phyloP scores from a whole-genome alignment of 1,284 basidiomycete species.

The Tilletiaria anomala region DNA sequence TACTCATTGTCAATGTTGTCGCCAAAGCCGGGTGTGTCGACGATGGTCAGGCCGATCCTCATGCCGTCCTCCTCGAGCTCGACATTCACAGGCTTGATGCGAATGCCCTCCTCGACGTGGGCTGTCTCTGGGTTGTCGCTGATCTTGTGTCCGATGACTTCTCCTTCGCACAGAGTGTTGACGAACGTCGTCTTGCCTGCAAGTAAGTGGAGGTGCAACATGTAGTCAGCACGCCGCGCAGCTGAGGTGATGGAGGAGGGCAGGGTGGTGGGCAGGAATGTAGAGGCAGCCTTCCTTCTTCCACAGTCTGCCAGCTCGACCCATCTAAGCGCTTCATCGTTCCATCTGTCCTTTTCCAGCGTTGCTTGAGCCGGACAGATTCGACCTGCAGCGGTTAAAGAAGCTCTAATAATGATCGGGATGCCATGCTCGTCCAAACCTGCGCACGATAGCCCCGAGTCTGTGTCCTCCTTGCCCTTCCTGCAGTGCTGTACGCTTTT shows the following conservation, averaged over 20 bases:
- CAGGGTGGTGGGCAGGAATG: not conserved
- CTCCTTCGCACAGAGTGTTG: slow-evolving; percentile 33
- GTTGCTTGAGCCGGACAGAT: too few species aligned
- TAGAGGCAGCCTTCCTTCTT: too few species aligned
- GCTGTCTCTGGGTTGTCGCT: slow-evolving; percentile 75
- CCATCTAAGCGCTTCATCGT: too few species aligned
- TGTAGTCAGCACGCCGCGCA: not conserved
- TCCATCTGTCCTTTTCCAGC: too few species aligned
- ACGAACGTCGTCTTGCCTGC: slow-evolving; percentile 36
- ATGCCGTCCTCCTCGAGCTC: slow-evolving; percentile 95
- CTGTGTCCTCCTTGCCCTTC: too few species aligned
- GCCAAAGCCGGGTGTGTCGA: slow-evolving; percentile 96
- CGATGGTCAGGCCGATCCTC: slow-evolving; percentile 90
- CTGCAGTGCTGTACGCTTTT: too few species aligned
- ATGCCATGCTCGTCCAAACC: too few species aligned
- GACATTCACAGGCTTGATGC: slow-evolving; percentile 56
- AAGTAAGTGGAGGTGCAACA: not conserved
- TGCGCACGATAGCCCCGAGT: too few species aligned
- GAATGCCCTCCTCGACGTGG: slow-evolving; percentile 84
- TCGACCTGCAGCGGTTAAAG: too few species aligned
- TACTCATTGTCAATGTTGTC: slow-evolving; percentile 99
- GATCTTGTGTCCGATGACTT: slow-evolving; percentile 54
- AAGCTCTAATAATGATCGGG: too few species aligned
- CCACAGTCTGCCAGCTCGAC: too few species aligned
- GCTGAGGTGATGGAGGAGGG: not conserved